Conservation (phyloP, 179 eudicot genomes). For the Drosera spatulata region DNA sequence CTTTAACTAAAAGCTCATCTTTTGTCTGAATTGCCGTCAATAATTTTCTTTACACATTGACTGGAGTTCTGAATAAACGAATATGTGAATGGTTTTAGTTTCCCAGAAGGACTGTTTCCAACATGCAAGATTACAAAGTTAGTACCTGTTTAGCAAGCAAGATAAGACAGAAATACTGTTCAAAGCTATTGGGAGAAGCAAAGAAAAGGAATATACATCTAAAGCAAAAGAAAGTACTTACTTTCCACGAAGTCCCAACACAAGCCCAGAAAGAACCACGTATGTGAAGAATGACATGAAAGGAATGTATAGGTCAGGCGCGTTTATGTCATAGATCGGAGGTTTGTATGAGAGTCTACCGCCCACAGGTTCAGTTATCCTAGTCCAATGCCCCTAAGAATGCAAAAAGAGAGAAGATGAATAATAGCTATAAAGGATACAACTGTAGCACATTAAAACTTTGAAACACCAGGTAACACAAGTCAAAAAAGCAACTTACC, state of each 20-base stretch:
- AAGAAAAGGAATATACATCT: too few relatives aligned
- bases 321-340: constrained; percentile 85
- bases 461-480: neutral
- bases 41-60: too few relatives aligned
- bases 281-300: constrained; percentile 82
- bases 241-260: constrained; percentile 79
- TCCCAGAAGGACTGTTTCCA: too few relatives aligned
- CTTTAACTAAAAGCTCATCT: too few relatives aligned
- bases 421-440: too few relatives aligned
- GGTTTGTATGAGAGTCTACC: constrained; percentile 83
- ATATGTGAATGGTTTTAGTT: too few relatives aligned
- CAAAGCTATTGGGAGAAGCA: neutral
- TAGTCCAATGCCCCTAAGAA: constrained; percentile 80
- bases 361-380: constrained; percentile 83
- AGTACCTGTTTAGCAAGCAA: neutral
- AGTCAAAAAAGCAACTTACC: constrained; percentile 23
- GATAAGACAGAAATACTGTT: neutral
- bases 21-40: too few relatives aligned
- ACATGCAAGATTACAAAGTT: too few relatives aligned
- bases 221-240: constrained; percentile 21
- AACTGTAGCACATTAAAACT: neutral
- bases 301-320: constrained; percentile 88
- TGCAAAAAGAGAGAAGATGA: too few relatives aligned
- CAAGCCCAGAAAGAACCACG: constrained; percentile 67
- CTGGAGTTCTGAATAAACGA: too few relatives aligned